A percentile compares a stretch with the other conserved stretches of the same genome.
phyloP scores from a whole-genome alignment of 2,329 filamentous ascomycete species.

The Pseudogymnoascus sp. region DNA sequence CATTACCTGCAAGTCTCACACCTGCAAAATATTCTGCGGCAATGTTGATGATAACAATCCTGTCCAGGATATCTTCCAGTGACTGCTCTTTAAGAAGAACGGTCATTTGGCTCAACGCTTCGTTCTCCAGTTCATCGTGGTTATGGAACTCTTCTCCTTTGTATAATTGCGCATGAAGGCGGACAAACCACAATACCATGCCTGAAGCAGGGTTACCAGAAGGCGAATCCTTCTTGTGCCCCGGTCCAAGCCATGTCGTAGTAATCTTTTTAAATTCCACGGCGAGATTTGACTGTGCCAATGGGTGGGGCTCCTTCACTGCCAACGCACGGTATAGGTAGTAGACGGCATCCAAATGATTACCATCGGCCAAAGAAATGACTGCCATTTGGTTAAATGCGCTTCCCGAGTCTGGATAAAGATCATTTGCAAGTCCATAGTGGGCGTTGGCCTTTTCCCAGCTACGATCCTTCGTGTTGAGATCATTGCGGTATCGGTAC shows the following conservation, averaged over 20 bases:
- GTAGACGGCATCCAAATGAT: slow-evolving; percentile 80
- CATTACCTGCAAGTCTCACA: slow-evolving; percentile 49
- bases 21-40: slow-evolving; percentile 70
- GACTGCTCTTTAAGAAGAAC: slow-evolving; percentile 63
- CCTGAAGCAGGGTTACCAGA: slow-evolving; percentile 14
- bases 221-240: slow-evolving; percentile 1
- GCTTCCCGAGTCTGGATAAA: slow-evolving; percentile 71
- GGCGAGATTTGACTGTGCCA: slow-evolving; percentile 69
- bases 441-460: slow-evolving; percentile 77
- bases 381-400: slow-evolving; percentile 89
- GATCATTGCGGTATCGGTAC: slow-evolving; percentile 73
- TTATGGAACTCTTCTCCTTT: slow-evolving; percentile 66
- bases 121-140: slow-evolving; percentile 74
- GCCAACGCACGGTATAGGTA: slow-evolving; percentile 79
- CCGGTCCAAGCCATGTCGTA: slow-evolving; percentile 45
- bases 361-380: slow-evolving; percentile 67
- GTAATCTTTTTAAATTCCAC: slow-evolving; percentile 66
- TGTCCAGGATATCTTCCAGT: slow-evolving; percentile 59
- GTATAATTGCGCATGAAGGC: slow-evolving; percentile 78
- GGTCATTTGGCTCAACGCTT: slow-evolving; percentile 71
- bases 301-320: slow-evolving; percentile 64
- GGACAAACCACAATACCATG: slow-evolving; percentile 73
- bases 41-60: slow-evolving; percentile 79
- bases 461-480: slow-evolving; percentile 60
- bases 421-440: slow-evolving; percentile 71